Evolutionary conservation across 2,329 filamentous ascomycete species (phyloP).

Genomic region (Ophiocordyceps sinensis): DNA sequence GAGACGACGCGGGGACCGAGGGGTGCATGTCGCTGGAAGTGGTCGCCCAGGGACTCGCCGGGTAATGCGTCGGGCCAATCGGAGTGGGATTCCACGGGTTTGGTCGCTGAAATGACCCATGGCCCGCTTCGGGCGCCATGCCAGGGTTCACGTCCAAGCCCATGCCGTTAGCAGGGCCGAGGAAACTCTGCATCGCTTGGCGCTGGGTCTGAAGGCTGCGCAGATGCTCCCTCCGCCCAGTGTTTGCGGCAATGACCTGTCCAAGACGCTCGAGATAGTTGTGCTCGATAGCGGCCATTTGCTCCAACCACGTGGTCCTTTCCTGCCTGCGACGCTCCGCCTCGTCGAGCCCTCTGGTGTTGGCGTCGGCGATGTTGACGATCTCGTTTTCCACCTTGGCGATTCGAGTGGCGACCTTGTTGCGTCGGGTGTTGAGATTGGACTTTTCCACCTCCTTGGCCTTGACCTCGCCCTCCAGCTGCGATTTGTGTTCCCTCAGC

Average conservation of each 20-base stretch:
- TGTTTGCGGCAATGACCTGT: slow-evolving; percentile 20
- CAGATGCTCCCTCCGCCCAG: slow-evolving; percentile 15
- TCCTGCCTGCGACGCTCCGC: slow-evolving; percentile 44
- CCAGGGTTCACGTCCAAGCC: slow-evolving; percentile 13
- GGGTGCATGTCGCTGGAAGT: slow-evolving; percentile 18
- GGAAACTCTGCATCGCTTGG: slow-evolving; percentile 16
- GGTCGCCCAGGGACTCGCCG: slow-evolving; percentile 20
- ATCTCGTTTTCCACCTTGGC: slow-evolving; percentile 60
- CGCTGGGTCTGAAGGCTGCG: slow-evolving; percentile 16
- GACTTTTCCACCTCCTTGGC: slow-evolving; percentile 49
- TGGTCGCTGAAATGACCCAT: slow-evolving; percentile 8
- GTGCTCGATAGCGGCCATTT: slow-evolving; percentile 29
- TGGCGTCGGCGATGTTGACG: slow-evolving; percentile 55
- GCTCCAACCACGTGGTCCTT: slow-evolving; percentile 29
- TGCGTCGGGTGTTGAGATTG: slow-evolving; percentile 50
- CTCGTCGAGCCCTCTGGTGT: slow-evolving; percentile 48
- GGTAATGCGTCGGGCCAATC: slow-evolving; percentile 18
- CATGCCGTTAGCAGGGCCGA: slow-evolving; percentile 18
- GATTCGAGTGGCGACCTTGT: slow-evolving; percentile 58
- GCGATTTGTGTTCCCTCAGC: slow-evolving; percentile 43
- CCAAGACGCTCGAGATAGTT: slow-evolving; percentile 29
- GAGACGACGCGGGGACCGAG: slow-evolving; percentile 14
- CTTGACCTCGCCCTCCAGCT: slow-evolving; percentile 48
- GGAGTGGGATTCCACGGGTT: slow-evolving; percentile 20
- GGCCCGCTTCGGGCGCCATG: slow-evolving; percentile 7